These are phyloP conservation scores for Paxillus involutus DNA, from an alignment of 768 basidiomycete species.

Conservation along the genomic window DNA sequence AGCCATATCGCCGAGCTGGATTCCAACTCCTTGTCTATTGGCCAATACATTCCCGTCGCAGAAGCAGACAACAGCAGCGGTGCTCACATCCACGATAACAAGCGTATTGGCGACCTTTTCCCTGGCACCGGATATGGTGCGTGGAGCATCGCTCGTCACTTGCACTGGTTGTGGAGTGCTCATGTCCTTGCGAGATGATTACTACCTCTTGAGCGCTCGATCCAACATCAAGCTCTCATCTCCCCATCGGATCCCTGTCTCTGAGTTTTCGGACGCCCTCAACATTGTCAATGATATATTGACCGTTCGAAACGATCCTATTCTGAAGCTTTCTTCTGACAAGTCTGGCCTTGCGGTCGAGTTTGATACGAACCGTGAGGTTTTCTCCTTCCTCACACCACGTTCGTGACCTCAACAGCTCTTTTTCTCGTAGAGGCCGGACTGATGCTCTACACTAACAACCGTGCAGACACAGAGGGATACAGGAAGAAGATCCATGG, in stretches of 20 bases:
- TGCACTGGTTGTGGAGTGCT: background rate
- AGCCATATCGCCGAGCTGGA: conserved; percentile 55
- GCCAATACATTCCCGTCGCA: conserved; percentile 46
- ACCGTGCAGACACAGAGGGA: conserved; percentile 43
- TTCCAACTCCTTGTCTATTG: conserved; percentile 49
- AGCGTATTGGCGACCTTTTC: conserved; percentile 56
- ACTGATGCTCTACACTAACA: conserved; percentile 74
- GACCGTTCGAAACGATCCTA: conserved; percentile 36
- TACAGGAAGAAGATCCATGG: conserved; percentile 76
- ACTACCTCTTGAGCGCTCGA: conserved; percentile 52
- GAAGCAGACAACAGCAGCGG: conserved; percentile 37
- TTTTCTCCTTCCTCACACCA: background rate
- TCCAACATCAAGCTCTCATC: conserved; percentile 31
- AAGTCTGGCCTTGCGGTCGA: conserved; percentile 59
- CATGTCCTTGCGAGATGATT: conserved; percentile 51
- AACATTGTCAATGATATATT: conserved; percentile 43
- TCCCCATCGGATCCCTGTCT: conserved; percentile 48
- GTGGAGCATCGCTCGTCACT: background rate
- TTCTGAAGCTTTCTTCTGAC: conserved; percentile 53
- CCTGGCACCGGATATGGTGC: conserved; percentile 63
- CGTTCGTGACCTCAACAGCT: background rate
- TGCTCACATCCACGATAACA: conserved; percentile 47
- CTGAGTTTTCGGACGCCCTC: conserved; percentile 39
- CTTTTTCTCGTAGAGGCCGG: conserved; percentile 52
- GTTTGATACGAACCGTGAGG: conserved; percentile 73